Percentiles rank a stretch among this genome's conserved stretches.
Conservation (phyloP, 176 grass and related monocot species). For the Urochloa ruziziensis region DNA sequence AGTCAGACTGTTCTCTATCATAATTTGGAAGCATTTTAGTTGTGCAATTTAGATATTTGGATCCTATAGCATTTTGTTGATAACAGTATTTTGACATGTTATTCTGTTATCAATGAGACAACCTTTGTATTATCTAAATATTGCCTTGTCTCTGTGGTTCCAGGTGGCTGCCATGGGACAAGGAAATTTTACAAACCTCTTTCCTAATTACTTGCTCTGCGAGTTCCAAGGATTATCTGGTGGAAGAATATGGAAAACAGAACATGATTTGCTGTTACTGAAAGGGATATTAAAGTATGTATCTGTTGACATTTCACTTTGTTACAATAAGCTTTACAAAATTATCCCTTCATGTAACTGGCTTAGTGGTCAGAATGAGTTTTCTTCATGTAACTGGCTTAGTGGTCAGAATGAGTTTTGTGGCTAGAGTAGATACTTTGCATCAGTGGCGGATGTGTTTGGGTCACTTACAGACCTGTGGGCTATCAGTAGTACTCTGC, state of each 20-base stretch:
- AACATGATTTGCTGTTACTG: constrained; percentile 74
- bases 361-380: too few species aligned
- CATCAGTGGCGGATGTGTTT: neutral
- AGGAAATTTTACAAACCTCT: constrained; percentile 46
- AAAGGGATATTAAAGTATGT: constrained; percentile 76
- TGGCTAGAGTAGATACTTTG: too few species aligned
- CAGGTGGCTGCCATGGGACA: constrained; percentile 50
- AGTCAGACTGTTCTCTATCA: constrained; percentile 19
- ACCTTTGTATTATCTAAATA: constrained; percentile 9
- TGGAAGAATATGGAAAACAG: constrained; percentile 71
- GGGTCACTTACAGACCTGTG: neutral
- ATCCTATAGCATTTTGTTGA: neutral
- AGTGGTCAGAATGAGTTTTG: too few species aligned
- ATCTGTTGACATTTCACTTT: constrained; percentile 26
- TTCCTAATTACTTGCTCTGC: constrained; percentile 57
- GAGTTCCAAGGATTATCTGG: constrained; percentile 61
- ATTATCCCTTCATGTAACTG: constrained; percentile 23
- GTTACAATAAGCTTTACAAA: neutral
- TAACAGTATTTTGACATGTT: neutral
- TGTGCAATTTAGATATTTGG: constrained; percentile 4
- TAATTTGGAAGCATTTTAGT: constrained; percentile 10
- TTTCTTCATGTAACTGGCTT: too few species aligned
- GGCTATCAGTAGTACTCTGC: neutral
- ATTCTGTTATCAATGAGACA: constrained; percentile 25
- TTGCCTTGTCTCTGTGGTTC: constrained; percentile 19